Conservation (phyloP, 371 early-diverging fungal species). For the Funneliformis caledonium region DNA sequence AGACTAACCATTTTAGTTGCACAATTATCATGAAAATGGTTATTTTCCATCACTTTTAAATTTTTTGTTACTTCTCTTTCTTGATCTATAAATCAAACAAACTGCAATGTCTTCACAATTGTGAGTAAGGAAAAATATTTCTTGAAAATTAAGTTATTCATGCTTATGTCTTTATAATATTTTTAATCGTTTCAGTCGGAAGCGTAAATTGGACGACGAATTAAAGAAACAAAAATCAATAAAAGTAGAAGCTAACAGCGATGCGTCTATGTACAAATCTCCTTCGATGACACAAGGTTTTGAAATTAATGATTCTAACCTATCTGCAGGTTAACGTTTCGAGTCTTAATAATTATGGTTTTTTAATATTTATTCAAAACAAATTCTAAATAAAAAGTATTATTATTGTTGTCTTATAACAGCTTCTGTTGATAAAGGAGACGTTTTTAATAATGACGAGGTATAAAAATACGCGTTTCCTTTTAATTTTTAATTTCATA, state of each 20-base stretch:
- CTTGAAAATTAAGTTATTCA: too few species aligned
- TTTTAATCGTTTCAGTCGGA: constrained; percentile 43
- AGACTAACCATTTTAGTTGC: too few species aligned
- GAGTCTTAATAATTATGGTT: background rate
- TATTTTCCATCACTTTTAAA: too few species aligned
- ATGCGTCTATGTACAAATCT: constrained; percentile 1
- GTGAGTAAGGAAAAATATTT: too few species aligned
- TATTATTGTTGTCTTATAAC: background rate
- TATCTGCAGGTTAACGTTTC: constrained; percentile 33
- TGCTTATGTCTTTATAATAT: too few species aligned
- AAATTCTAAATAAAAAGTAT: background rate
- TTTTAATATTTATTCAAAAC: background rate
- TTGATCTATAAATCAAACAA: too few species aligned
- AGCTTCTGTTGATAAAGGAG: background rate
- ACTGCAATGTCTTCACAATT: too few species aligned
- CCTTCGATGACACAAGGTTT: constrained; percentile 14
- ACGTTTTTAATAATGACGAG: constrained; percentile 13
- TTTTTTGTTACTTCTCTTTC: too few species aligned
- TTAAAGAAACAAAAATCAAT: constrained; percentile 39
- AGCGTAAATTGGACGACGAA: constrained; percentile 53
- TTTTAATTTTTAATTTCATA: background rate
- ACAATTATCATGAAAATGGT: too few species aligned
- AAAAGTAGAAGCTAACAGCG: constrained; percentile 13
- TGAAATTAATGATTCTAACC: constrained; percentile 22
- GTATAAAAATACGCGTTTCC: constrained; percentile 34